Base-by-base conservation (phyloP, 1,139 yeast species). In the Starmera stellimalicola region DNA sequence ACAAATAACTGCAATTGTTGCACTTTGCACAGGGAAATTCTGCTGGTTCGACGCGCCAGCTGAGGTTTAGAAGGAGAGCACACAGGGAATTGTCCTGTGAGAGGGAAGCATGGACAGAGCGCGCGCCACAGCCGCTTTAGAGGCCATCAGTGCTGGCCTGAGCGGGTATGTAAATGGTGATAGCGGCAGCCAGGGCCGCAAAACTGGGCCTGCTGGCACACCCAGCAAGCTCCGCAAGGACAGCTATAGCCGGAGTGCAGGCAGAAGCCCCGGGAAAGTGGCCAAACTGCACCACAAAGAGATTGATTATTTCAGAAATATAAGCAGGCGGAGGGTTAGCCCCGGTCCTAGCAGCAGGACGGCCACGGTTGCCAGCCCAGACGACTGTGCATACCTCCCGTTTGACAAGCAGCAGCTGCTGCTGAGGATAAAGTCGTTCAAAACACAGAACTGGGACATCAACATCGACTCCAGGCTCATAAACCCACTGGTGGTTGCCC, bases 401-500 rank as follows among this genome's bases (percentile, higher is more conserved):
- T n/a, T n/a, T n/a, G n/a, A n/a, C n/a, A n/a, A n/a, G n/a, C n/a
- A n/a, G n/a, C 27, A 24, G 26, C 26, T n/a, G 11, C 11, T 16
- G 10, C 26, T 24, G 12, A 35, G 61, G 23, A 43, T 57, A 14
- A 36, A 40, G 16, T 45, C 58, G 7, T 57, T 48, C 16, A 26
- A 32, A 18, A 32, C n/a, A 3, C 5, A 10, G 16, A 51, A 50
- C 31, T 55, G 62, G 61, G 42, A 52, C 4, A 38, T 55, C 10
- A 39, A 42, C 16, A 18, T 15, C 6, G 47, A 32, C 16, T 22
- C 27, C 3, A 19, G 27, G 4, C n/a, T 10, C 2, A 33, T 34
- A 6, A 32, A 31, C 6, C 37, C 39, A 18, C 16, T 37, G 7
- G 16, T 15, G 1, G 15, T 24, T 5, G 3, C 37, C 6, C 14